Percentiles rank a stretch among this genome's conserved stretches.
Evolutionary conservation across 2,329 filamentous ascomycete genomes (phyloP).

Genomic region (Sporothrix luriei): DNA sequence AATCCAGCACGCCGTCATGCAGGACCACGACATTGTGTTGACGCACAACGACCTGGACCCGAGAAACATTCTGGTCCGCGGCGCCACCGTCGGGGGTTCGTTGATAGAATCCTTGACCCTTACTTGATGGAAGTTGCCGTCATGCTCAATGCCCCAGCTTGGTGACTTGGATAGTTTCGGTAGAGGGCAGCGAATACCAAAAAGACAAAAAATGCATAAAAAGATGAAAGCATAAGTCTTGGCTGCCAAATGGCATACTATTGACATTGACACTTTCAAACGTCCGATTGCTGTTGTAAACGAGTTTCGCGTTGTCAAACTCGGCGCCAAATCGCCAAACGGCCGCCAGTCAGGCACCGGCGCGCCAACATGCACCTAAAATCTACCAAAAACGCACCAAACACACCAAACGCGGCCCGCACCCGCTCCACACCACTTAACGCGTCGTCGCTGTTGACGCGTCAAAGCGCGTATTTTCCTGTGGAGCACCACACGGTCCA

Average conservation of each 20-base stretch:
- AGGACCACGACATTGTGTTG: too few species aligned
- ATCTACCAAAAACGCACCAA: not conserved
- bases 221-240: not conserved
- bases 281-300: not conserved
- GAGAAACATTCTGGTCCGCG: too few species aligned
- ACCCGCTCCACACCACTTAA: constrained; percentile 22
- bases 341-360: constrained; percentile 15
- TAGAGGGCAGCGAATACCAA: too few species aligned
- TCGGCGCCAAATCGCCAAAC: constrained; percentile 8
- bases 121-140: too few species aligned
- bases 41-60: too few species aligned
- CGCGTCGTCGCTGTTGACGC: constrained; percentile 17
- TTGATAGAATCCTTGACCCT: too few species aligned
- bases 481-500: constrained; percentile 26
- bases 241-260: not conserved
- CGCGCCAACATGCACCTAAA: not conserved
- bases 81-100: too few species aligned
- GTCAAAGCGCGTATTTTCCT: constrained; percentile 22
- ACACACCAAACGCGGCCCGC: constrained; percentile 17
- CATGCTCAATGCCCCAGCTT: too few species aligned
- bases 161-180: too few species aligned
- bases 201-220: too few species aligned
- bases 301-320: not conserved
- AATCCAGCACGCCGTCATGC: too few species aligned
- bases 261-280: not conserved